Base-by-base conservation (phyloP, 345 rosid species). In the Bruguiera gymnorhiza region DNA sequence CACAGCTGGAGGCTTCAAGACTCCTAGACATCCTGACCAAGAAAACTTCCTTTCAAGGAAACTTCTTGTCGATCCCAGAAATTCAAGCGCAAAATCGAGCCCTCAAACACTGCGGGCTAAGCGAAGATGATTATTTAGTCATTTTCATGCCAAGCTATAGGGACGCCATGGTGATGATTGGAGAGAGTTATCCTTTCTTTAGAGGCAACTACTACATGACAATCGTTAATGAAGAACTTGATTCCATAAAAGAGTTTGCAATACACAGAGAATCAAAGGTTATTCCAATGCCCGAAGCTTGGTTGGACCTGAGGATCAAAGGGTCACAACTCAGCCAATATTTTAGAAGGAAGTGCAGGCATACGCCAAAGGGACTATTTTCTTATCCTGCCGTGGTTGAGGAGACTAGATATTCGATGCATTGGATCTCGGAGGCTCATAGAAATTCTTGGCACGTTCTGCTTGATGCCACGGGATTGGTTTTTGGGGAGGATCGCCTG, bases 381-480 rank as follows among this genome's bases (percentile, higher is more conserved):
- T 80, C 90, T 0, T 88, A 83, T 63, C 90, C 88, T 0, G 87
- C 75, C 6, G 69, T 54, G 3, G 85, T 75, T 32, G 73, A 79
- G 32, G 86, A 73, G 57, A 78, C 75, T 19, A 76, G 81, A 29
- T 78, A 79, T 55, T 88, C 94, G 2, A 76, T 83, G 94, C 90
- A 88, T 71, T 88, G 94, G 93, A 83, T 86, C 52, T 88, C 90
- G 0, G 93, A 88, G 77, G 89, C 89, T 6, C 93, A 84, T 59
- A 75, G 93, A 68, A 86, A 84, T 54, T 86, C 93, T 8, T 88
- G 89, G 93, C 90, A 85, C 24, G 89, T 86, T 52, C 75, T 86
- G 24, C 82, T 88, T 2, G 90, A 86, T 27, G 87, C 83, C 8
- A 82, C 90, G 0, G 83, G 80, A 6, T 39, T 78, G 62, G 87